Conservation (phyloP, 1,284 basidiomycete genomes). For the Pyrrhoderma lamaoense region DNA sequence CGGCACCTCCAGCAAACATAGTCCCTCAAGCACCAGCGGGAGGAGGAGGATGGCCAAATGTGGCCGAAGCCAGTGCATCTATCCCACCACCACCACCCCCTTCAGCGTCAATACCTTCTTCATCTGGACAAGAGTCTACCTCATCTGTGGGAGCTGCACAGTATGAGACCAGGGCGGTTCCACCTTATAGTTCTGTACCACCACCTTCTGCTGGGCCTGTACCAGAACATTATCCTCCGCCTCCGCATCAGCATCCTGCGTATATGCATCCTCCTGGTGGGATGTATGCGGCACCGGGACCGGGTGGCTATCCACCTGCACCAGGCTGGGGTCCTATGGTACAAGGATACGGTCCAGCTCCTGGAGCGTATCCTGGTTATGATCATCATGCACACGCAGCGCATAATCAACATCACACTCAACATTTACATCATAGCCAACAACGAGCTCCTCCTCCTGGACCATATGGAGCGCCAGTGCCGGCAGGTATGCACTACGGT, state of each 20-base stretch:
- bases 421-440: not conserved
- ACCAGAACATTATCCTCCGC: slow-evolving; percentile 18
- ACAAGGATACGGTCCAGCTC: slow-evolving; percentile 13
- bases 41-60: not conserved
- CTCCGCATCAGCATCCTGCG: slow-evolving; percentile 28
- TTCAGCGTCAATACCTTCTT: slow-evolving; percentile 4
- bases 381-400: too few relatives aligned
- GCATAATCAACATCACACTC: slow-evolving; percentile 9
- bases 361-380: slow-evolving; percentile 15
- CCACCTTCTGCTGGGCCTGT: slow-evolving; percentile 2
- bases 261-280: slow-evolving; percentile 16
- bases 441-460: slow-evolving; percentile 1
- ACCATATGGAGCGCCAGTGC: slow-evolving; percentile 22
- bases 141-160: too few relatives aligned
- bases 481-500: slow-evolving; percentile 20
- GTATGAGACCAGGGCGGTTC: slow-evolving; percentile 14
- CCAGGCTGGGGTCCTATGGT: slow-evolving; percentile 15
- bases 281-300: not conserved
- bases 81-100: slow-evolving; percentile 25
- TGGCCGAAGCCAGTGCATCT: slow-evolving; percentile 17
- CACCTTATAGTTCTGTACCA: slow-evolving; percentile 17
- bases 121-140: slow-evolving; percentile 1
- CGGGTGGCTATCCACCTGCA: not conserved
- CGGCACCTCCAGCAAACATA: slow-evolving; percentile 7
- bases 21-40: slow-evolving; percentile 11